A percentile compares a stretch with the other conserved stretches of the same genome.
phyloP scores from a whole-genome alignment of 148 eudicot species.

The Amaranthus palmeri region DNA sequence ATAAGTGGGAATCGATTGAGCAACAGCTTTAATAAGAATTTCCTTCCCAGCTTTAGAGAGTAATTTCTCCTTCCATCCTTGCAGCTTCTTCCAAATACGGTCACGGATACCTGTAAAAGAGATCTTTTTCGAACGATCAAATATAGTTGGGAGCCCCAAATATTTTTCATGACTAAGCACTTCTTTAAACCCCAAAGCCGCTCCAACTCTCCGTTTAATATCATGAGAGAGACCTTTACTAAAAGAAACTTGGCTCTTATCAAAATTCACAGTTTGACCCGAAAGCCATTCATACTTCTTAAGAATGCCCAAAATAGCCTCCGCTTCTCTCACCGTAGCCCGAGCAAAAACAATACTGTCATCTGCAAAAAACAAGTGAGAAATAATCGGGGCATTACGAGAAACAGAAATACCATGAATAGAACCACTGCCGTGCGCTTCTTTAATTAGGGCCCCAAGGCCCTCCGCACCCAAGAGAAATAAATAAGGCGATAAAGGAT shows the following conservation, averaged over 20 bases:
- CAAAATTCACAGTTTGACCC: background rate
- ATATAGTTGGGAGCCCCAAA: background rate
- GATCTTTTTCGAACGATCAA: background rate
- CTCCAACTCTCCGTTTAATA: background rate
- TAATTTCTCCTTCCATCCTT: background rate
- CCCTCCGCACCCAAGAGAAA: too few relatives aligned
- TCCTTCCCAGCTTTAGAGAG: background rate
- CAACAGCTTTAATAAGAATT: background rate
- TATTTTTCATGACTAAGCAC: background rate
- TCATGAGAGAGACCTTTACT: background rate
- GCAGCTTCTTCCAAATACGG: background rate
- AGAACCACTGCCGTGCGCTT: background rate
- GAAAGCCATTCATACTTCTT: background rate
- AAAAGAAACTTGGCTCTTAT: too few relatives aligned
- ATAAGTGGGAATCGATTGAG: background rate
- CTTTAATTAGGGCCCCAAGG: background rate
- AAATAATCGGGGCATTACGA: too few relatives aligned
- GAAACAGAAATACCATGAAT: background rate
- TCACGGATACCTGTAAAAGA: background rate
- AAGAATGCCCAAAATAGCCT: background rate
- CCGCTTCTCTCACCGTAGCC: background rate
- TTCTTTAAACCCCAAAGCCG: background rate
- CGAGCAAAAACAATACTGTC: too few relatives aligned
- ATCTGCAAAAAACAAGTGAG: too few relatives aligned
- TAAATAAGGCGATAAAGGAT: too few relatives aligned